These are phyloP conservation scores for Olyra latifolia DNA, from an alignment of 176 grass and related monocot genomes.

Conservation along the genomic window DNA sequence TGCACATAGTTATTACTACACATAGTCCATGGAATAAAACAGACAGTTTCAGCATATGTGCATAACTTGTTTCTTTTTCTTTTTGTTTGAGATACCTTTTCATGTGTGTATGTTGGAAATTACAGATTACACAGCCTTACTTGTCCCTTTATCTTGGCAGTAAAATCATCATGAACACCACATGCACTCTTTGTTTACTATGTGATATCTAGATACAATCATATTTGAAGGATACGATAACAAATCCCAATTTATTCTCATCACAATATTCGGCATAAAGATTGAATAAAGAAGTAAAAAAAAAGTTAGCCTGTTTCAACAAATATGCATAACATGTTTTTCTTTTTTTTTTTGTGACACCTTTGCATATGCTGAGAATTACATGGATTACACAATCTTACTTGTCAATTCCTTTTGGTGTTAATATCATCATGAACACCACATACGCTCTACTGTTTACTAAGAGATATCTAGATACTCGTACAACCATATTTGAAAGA, in stretches of 20 bases:
- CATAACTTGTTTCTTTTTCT: slow-evolving; percentile 3
- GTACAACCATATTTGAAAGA: too few relatives aligned
- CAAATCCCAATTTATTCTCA: not conserved
- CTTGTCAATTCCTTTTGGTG: too few relatives aligned
- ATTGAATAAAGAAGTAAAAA: too few relatives aligned
- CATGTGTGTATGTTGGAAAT: not conserved
- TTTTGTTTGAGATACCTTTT: not conserved
- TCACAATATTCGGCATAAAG: too few relatives aligned
- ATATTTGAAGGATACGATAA: not conserved
- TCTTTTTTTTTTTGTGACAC: too few relatives aligned
- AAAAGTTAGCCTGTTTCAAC: too few relatives aligned
- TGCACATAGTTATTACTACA: not conserved
- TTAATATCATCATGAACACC: too few relatives aligned
- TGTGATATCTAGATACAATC: not conserved
- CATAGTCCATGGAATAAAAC: not conserved
- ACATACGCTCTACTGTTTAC: too few relatives aligned
- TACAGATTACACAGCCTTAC: not conserved
- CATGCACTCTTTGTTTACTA: not conserved
- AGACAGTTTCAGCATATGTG: not conserved
- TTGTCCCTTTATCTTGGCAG: not conserved
- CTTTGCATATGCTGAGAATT: too few relatives aligned
- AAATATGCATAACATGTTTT: too few relatives aligned
- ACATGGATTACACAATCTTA: too few relatives aligned
- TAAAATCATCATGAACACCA: slow-evolving; percentile 3
- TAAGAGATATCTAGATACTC: too few relatives aligned